These are phyloP conservation scores for Lipomyces kockii DNA, from an alignment of 805 yeast species.

Conservation along the genomic window DNA sequence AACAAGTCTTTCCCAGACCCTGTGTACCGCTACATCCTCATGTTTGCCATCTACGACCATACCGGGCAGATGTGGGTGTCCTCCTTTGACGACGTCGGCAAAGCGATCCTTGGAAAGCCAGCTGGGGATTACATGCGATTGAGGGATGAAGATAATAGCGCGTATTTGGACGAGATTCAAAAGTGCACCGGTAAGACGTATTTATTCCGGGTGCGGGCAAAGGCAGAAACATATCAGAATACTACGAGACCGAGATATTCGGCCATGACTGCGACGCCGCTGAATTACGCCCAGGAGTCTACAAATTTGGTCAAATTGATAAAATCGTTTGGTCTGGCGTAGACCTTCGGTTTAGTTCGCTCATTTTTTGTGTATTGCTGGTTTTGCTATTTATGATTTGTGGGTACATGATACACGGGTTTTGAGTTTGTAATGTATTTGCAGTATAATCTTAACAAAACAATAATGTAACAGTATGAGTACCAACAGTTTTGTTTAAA, in stretches of 20 bases:
- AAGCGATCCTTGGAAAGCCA: slow-evolving; percentile 65
- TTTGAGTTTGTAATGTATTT: background rate
- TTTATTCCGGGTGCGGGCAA: slow-evolving; percentile 77
- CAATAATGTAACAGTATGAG: background rate
- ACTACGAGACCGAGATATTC: slow-evolving; percentile 75
- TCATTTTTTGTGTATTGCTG: slow-evolving; percentile 3
- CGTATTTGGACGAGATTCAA: slow-evolving; percentile 49
- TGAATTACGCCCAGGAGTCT: slow-evolving; percentile 44
- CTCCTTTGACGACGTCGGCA: slow-evolving; percentile 84
- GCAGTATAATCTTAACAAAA: slow-evolving; percentile 6
- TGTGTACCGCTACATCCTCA: slow-evolving; percentile 75
- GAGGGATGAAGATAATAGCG: slow-evolving; percentile 44
- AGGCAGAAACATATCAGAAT: slow-evolving; percentile 83
- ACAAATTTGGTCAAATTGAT: slow-evolving; percentile 35
- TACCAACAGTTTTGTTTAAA: background rate
- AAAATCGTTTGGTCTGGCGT: slow-evolving; percentile 24
- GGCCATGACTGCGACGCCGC: slow-evolving; percentile 53
- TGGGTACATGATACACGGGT: background rate
- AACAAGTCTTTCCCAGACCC: slow-evolving; percentile 71
- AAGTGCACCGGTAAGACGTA: slow-evolving; percentile 68
- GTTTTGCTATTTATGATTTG: background rate
- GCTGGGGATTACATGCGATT: slow-evolving; percentile 59
- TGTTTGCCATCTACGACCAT: slow-evolving; percentile 75
- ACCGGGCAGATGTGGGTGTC: slow-evolving; percentile 87
- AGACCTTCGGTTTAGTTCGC: background rate